Base-by-base conservation (phyloP, 805 yeast species). In the Dipodascus albidus region DNA sequence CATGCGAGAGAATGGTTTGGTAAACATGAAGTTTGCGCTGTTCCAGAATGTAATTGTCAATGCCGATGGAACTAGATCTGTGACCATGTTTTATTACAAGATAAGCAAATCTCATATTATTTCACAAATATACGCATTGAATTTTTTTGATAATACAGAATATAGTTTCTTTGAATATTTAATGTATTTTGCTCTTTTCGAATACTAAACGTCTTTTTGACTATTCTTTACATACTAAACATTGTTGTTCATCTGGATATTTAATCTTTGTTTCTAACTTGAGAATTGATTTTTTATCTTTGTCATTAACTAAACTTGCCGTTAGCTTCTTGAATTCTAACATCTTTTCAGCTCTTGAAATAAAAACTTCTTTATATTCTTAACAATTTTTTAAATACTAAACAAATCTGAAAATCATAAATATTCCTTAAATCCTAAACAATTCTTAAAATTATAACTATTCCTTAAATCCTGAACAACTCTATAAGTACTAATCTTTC, bases 1-100 rank as follows among this genome's bases (percentile, higher is more conserved):
- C 99, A 91, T 66, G 97, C 97, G 0, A 89, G 87, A 58, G 95
- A 90, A 62, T 91, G 99, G 99, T 91, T 91, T 66, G 77, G 83
- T 23, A 83, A 82, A 65, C 96, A 90, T 62, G 79, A 78, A 53
- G 79, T 86, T 0, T 91, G 99, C 63, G 97, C 99, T 0, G 96
- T 91, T 2, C 96, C 97, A 0, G 95, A 89, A 47, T 91, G 99
- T 63, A 73, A 75, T 44, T 91, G 99, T 63, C 73, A 79, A 50
- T 91, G 98, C 66, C 44, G 44, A 38, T 38, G 44, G 44, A 19
- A 38, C 6, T 38, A 38, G 44, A 38, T 15, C 9, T 31, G 38
- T 31, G n/a, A n/a, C n/a, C n/a, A n/a, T n/a, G n/a, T n/a, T n/a
- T n/a, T n/a, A n/a, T n/a, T n/a, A n/a, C n/a, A n/a, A n/a, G n/a